A percentile compares a stretch with the other conserved stretches of the same genome.
Conservation (phyloP, 768 basidiomycete genomes). For the Roridomyces roridus region DNA sequence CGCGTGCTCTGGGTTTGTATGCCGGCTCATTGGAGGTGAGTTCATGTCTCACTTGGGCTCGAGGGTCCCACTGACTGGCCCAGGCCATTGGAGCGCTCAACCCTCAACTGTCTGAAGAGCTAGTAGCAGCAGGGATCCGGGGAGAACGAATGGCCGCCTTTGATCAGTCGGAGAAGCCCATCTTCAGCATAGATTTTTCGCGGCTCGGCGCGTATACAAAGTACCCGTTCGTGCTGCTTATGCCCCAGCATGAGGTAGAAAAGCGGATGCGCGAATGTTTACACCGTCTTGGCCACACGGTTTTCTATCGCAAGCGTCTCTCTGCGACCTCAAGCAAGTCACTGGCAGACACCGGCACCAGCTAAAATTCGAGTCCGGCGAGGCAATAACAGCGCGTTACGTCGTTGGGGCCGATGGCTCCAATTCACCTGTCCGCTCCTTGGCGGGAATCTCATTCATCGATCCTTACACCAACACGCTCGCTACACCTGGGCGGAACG, state of each 20-base stretch:
- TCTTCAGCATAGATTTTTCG: constrained; percentile 34
- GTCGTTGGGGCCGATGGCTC: constrained; percentile 53
- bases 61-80: constrained; percentile 18
- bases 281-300: constrained; percentile 30
- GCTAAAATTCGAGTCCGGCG: constrained; percentile 47
- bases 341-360: constrained; percentile 30
- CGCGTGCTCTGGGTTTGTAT: constrained; percentile 50
- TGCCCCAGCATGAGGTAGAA: constrained; percentile 48
- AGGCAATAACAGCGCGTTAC: constrained; percentile 41
- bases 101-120: constrained; percentile 1
- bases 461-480: constrained; percentile 12
- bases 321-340: constrained; percentile 32
- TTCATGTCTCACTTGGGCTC: background rate
- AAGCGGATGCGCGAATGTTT: constrained; percentile 37
- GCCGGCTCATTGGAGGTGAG: constrained; percentile 53
- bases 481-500: constrained; percentile 1
- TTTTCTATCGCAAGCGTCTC: constrained; percentile 39
- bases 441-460: constrained; percentile 3
- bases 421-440: constrained; percentile 37
- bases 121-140: constrained; percentile 5
- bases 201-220: constrained; percentile 34
- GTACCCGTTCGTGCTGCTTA: constrained; percentile 42
- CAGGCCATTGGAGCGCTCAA: constrained; percentile 3
- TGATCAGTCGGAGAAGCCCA: constrained; percentile 37
- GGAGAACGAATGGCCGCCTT: constrained; percentile 41